phyloP scores from a whole-genome alignment of 1,139 yeast genomes.

The Candida sojae region DNA sequence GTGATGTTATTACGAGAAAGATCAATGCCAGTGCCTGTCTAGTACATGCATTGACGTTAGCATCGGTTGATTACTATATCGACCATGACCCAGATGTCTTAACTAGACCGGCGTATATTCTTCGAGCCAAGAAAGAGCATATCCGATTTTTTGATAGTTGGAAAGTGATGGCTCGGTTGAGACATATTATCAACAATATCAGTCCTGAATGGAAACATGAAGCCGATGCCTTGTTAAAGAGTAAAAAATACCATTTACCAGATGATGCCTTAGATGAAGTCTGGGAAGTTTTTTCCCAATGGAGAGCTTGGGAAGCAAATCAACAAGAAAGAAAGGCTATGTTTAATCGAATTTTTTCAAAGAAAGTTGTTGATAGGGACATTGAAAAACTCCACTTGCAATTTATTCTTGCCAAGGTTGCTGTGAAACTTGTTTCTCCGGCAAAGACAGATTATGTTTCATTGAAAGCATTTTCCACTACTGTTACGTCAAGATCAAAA shows the following conservation, averaged over 20 bases:
- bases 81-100: slow-evolving; percentile 87
- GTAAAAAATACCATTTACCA: slow-evolving; percentile 43
- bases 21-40: slow-evolving; percentile 35
- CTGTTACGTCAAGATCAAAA: slow-evolving; percentile 4
- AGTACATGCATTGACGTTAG: slow-evolving; percentile 58
- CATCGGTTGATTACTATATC: slow-evolving; percentile 60
- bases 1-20: slow-evolving; percentile 19
- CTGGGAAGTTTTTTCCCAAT: slow-evolving; percentile 60
- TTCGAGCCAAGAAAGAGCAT: slow-evolving; percentile 71
- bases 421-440: slow-evolving; percentile 6
- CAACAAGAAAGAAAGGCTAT: slow-evolving; percentile 51
- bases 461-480: slow-evolving; percentile 15
- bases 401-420: slow-evolving; percentile 8
- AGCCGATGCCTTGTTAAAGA: slow-evolving; percentile 22
- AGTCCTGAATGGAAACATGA: slow-evolving; percentile 53
- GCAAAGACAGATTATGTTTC: slow-evolving; percentile 17
- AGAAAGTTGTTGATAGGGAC: background rate
- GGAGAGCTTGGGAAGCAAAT: slow-evolving; percentile 89
- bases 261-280: slow-evolving; percentile 56
- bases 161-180: slow-evolving; percentile 76
- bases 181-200: slow-evolving; percentile 68
- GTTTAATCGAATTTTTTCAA: slow-evolving; percentile 44
- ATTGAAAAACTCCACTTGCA: slow-evolving; percentile 6
- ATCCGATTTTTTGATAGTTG: slow-evolving; percentile 82
- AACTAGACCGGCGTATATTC: slow-evolving; percentile 83